These are phyloP conservation scores for Bipolaris zeicola DNA, from an alignment of 2,329 filamentous ascomycete species.

Conservation along the genomic window DNA sequence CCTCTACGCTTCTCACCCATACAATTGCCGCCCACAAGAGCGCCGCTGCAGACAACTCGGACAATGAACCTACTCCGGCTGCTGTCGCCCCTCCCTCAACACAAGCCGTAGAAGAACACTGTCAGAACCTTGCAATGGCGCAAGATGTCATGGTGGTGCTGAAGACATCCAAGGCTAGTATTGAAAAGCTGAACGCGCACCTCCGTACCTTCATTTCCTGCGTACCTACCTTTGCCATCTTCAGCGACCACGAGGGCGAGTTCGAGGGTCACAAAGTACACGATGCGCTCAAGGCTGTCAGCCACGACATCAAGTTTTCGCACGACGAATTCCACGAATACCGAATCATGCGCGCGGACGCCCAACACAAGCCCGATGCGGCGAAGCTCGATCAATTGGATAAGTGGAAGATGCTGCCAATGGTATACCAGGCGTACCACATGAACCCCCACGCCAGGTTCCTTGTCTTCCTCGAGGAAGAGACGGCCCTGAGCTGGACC, in stretches of 20 bases:
- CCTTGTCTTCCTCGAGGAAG: slow-evolving; percentile 45
- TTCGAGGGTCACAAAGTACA: slow-evolving; percentile 58
- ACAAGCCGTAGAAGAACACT: slow-evolving; percentile 20
- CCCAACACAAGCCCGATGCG: slow-evolving; percentile 48
- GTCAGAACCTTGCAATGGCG: slow-evolving; percentile 39
- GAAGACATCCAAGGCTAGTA: slow-evolving; percentile 64
- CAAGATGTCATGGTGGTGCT: slow-evolving; percentile 63
- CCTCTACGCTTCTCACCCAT: slow-evolving; percentile 18
- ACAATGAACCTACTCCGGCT: slow-evolving; percentile 1
- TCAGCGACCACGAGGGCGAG: slow-evolving; percentile 62
- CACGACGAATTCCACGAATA: slow-evolving; percentile 60
- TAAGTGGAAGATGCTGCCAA: slow-evolving; percentile 64
- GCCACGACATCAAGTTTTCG: slow-evolving; percentile 35
- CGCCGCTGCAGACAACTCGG: slow-evolving; percentile 2
- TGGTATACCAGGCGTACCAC: slow-evolving; percentile 57
- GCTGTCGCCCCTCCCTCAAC: slow-evolving; percentile 4
- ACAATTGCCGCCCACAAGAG: slow-evolving; percentile 4
- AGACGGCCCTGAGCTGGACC: slow-evolving; percentile 45
- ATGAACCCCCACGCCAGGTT: slow-evolving; percentile 37
- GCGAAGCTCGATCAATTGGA: slow-evolving; percentile 58
- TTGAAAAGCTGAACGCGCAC: slow-evolving; percentile 61
- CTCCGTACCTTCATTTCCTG: slow-evolving; percentile 61
- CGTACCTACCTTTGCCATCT: slow-evolving; percentile 61
- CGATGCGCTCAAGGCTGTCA: slow-evolving; percentile 56
- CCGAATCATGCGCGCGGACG: slow-evolving; percentile 53